Conservation (phyloP, 179 eudicot species). For the Amaranthus tricolor region DNA sequence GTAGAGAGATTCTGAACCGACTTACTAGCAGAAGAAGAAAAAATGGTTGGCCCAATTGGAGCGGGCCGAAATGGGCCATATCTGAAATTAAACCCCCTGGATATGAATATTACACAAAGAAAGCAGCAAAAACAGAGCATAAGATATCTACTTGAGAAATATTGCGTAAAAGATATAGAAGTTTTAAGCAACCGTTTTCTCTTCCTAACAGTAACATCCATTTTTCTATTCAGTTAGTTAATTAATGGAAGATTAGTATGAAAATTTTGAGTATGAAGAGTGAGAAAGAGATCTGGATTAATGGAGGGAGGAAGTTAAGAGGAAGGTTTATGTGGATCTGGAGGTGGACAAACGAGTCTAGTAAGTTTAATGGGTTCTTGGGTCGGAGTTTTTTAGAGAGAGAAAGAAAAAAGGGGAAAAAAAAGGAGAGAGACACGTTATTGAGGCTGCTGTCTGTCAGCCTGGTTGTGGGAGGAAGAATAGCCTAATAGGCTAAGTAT, state of each 20-base stretch:
- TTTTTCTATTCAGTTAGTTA: background rate
- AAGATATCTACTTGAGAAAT: conserved; percentile 23
- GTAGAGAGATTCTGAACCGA: conserved; percentile 28
- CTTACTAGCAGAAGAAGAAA: conserved; percentile 27
- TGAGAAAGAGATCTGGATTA: conserved; percentile 3
- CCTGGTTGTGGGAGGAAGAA: conserved; percentile 8
- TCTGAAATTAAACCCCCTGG: conserved; percentile 23
- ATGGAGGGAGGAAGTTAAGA: background rate
- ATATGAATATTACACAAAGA: conserved; percentile 22
- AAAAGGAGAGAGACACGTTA: conserved; percentile 30
- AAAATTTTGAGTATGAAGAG: background rate
- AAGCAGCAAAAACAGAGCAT: conserved; percentile 22
- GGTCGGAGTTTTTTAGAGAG: conserved; percentile 8
- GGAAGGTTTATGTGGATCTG: conserved; percentile 25
- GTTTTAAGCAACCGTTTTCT: conserved; percentile 33
- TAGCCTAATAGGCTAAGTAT: background rate
- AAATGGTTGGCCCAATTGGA: conserved; percentile 22
- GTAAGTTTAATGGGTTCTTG: conserved; percentile 13
- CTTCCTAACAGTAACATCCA: conserved; percentile 40
- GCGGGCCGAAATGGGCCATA: conserved; percentile 33
- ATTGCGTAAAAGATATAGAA: conserved; percentile 11
- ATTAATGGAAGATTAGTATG: background rate
- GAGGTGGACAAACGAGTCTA: conserved; percentile 24
- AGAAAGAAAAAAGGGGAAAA: conserved; percentile 5
- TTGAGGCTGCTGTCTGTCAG: conserved; percentile 23